Evolutionary conservation across 2,329 filamentous ascomycete genomes (phyloP), one percentile per base, ranked within the genome.

Genomic region (Sporothrix sp.): DNA sequence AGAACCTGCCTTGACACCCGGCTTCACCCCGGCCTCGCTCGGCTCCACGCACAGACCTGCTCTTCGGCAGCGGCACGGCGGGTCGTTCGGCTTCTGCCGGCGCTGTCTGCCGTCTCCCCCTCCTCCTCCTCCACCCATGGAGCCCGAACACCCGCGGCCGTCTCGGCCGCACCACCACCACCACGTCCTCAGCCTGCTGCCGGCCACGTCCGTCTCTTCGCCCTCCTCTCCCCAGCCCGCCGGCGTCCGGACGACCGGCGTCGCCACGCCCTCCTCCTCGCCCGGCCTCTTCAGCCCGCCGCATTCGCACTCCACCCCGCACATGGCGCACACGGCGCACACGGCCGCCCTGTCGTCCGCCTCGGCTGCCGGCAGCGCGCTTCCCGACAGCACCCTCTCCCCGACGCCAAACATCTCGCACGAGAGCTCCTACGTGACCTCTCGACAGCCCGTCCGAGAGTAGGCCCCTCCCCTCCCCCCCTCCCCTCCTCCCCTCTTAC

Each of bases 391-490:
- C 53, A 72, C 73, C 23, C 76, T 76, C 5, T 75, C 78, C 33
- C 70, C 68, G 0, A 44, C 57, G 11, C 46, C 69, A 36, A 70
- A 71, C 48, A 82, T 79, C 58, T 81, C 82, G 1, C 82, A 77
- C 59, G 70, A 71, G 52, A 82, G 78, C 59, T 81, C 83, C 1
- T 82, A 78, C 60, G 66, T 87, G 50, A 84, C 88, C 60, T 82
- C 84, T 30, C 67, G 85, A 51, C 84, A 85, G 64, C 81, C 76
- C 65, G 85, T 88, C 46, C 76, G 84, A 76, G 85, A 89, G 82
- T 87, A 73, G 75, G 82, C 77, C 1, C 6, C 18, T 5, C 10
- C 16, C 16, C 18, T 13, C 20, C 6, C 18, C 11, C 6, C 9
- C 13, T 5, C 23, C 10, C 21, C n/a, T n/a, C 7, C 14, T 27